A percentile compares a stretch with the other conserved stretches of the same genome.
Conservation (phyloP, 805 yeast genomes). For the Candida anglica region DNA sequence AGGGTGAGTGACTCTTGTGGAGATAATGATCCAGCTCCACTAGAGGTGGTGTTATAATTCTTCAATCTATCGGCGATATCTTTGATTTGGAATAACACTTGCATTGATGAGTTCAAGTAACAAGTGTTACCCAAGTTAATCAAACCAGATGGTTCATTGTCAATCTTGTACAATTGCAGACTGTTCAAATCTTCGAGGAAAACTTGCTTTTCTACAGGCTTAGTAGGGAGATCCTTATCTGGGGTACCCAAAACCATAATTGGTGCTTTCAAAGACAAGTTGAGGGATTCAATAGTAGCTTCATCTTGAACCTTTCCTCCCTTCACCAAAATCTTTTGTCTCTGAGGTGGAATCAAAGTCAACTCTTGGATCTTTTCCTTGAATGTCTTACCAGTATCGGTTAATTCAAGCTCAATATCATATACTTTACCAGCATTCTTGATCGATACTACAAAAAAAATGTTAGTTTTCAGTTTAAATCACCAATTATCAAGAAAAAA, state of each 20-base stretch:
- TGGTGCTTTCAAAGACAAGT: slow-evolving; percentile 59
- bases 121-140: slow-evolving; percentile 75
- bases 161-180: slow-evolving; percentile 33
- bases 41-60: slow-evolving; percentile 11
- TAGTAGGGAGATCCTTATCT: slow-evolving; percentile 51
- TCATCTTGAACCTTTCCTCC: slow-evolving; percentile 86
- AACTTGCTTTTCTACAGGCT: slow-evolving; percentile 51
- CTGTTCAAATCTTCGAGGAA: slow-evolving; percentile 68
- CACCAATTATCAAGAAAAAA: too few relatives aligned
- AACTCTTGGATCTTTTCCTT: slow-evolving; percentile 66
- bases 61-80: slow-evolving; percentile 35
- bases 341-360: slow-evolving; percentile 80
- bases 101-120: slow-evolving; percentile 68
- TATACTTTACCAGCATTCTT: slow-evolving; percentile 42
- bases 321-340: slow-evolving; percentile 87
- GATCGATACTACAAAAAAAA: slow-evolving; percentile 18
- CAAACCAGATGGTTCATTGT: slow-evolving; percentile 60
- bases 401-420: slow-evolving; percentile 41
- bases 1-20: slow-evolving; percentile 16
- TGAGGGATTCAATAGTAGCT: slow-evolving; percentile 45
- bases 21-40: slow-evolving; percentile 5
- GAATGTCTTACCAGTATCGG: slow-evolving; percentile 56
- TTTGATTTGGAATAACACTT: slow-evolving; percentile 45
- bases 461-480: not conserved
- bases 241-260: slow-evolving; percentile 94